phyloP scores from a whole-genome alignment of 257 asterid species.

The Fraxinus americana region DNA sequence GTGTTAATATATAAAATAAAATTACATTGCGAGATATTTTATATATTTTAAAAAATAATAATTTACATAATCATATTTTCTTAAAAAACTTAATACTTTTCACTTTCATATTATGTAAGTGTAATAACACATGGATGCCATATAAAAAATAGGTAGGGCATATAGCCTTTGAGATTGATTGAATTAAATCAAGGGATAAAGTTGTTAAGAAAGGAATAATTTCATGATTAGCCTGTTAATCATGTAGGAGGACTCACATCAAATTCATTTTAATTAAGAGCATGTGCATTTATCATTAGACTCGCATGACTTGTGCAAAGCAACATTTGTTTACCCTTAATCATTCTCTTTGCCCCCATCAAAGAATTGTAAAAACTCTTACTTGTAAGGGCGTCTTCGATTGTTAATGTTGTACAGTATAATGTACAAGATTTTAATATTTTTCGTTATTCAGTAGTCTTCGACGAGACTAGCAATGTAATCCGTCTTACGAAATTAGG shows the following conservation, averaged over 20 bases:
- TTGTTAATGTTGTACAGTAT: background rate
- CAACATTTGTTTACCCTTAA: slow-evolving; percentile 14
- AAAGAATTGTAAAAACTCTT: background rate
- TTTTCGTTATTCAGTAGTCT: too few relatives aligned
- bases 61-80: background rate
- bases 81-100: background rate
- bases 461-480: background rate
- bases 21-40: background rate
- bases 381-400: background rate
- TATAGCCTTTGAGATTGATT: too few relatives aligned
- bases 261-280: slow-evolving; percentile 29
- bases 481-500: background rate
- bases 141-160: too few relatives aligned
- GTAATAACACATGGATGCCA: background rate
- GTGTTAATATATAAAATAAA: too few relatives aligned
- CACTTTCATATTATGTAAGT: background rate
- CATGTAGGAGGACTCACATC: slow-evolving; percentile 18
- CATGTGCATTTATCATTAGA: slow-evolving; percentile 49
- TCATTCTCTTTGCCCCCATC: slow-evolving; percentile 17
- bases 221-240: slow-evolving; percentile 49
- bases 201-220: slow-evolving; percentile 40
- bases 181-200: slow-evolving; percentile 1
- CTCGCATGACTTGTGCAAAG: background rate
- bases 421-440: too few relatives aligned
- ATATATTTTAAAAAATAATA: background rate